Conservation (phyloP, 2,329 filamentous ascomycete genomes). For the Westerdykella sp. region DNA sequence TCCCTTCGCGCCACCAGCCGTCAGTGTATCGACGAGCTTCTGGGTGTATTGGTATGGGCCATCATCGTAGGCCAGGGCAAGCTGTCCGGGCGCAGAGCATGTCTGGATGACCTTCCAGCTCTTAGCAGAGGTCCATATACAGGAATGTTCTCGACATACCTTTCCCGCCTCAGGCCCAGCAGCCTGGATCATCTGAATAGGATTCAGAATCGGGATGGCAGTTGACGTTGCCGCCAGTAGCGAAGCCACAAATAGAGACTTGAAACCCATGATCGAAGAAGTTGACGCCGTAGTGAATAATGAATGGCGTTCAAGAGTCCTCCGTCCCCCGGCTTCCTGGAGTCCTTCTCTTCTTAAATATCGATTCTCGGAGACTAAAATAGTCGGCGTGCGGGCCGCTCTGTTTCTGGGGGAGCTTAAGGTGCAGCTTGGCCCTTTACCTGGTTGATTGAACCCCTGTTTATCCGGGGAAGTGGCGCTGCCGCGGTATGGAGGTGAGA, state of each 20-base stretch:
- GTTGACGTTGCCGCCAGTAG: conserved; percentile 13
- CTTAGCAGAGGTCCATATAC: not conserved
- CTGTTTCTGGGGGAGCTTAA: conserved; percentile 8
- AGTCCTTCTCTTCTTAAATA: conserved; percentile 13
- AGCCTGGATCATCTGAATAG: conserved; percentile 21
- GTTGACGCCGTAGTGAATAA: not conserved
- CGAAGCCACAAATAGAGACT: conserved; percentile 16
- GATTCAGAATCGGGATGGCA: conserved; percentile 20
- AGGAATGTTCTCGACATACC: conserved; percentile 1
- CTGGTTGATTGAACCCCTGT: conserved; percentile 14
- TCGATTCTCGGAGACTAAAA: not conserved
- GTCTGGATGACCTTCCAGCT: conserved; percentile 21
- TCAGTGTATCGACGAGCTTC: conserved; percentile 27
- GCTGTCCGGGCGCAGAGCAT: conserved; percentile 21
- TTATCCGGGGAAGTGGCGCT: conserved; percentile 10
- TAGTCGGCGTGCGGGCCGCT: conserved; percentile 1
- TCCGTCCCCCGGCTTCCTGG: not conserved
- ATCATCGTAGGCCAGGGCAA: conserved; percentile 34
- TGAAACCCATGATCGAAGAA: conserved; percentile 18
- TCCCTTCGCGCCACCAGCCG: conserved; percentile 27
- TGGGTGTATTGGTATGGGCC: conserved; percentile 33
- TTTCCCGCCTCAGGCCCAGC: conserved; percentile 24
- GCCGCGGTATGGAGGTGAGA: too few relatives aligned
- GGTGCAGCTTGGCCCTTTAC: conserved; percentile 25
- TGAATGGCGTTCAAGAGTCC: not conserved